These are phyloP conservation scores for Diaporthe australafricana DNA, from an alignment of 2,329 filamentous ascomycete species.

Conservation along the genomic window DNA sequence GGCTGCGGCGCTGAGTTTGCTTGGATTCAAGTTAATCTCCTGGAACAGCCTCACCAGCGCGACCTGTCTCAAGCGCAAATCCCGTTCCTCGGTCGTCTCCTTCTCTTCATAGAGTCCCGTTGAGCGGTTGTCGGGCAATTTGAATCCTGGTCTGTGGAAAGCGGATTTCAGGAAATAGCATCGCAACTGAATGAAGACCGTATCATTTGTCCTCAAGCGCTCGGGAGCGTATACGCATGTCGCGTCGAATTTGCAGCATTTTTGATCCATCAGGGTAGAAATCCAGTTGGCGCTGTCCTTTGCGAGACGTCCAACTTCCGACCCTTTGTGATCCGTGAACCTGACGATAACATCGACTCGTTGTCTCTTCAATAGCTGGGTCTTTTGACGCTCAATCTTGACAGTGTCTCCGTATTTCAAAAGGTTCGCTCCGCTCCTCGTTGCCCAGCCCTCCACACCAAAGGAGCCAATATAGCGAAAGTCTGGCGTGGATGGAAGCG, in stretches of 20 bases:
- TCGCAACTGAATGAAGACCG: constrained; percentile 87
- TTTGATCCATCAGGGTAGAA: constrained; percentile 90
- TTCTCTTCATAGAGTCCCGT: constrained; percentile 84
- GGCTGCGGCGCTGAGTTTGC: constrained; percentile 77
- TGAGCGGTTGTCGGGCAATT: constrained; percentile 75
- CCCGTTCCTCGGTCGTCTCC: constrained; percentile 87
- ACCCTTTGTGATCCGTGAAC: constrained; percentile 83
- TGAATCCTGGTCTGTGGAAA: constrained; percentile 74
- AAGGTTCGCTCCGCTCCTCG: constrained; percentile 80
- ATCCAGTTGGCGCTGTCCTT: constrained; percentile 93
- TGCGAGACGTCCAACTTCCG: constrained; percentile 87
- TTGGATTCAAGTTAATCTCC: constrained; percentile 86
- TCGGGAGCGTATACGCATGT: constrained; percentile 92
- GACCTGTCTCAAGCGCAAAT: constrained; percentile 85
- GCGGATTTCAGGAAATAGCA: constrained; percentile 81
- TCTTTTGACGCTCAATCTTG: constrained; percentile 86
- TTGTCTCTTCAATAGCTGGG: constrained; percentile 66
- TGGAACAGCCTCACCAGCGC: constrained; percentile 89
- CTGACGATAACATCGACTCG: constrained; percentile 89
- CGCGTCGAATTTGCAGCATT: constrained; percentile 87
- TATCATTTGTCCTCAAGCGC: constrained; percentile 87
- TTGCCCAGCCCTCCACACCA: constrained; percentile 92
- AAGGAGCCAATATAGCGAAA: constrained; percentile 88
- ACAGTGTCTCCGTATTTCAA: constrained; percentile 86
- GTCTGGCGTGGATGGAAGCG: constrained; percentile 48